Percentiles rank a stretch among this genome's conserved stretches.
Conservation (phyloP, 108 stramenopile genomes). For the Pseudonitzschia multiseries region DNA sequence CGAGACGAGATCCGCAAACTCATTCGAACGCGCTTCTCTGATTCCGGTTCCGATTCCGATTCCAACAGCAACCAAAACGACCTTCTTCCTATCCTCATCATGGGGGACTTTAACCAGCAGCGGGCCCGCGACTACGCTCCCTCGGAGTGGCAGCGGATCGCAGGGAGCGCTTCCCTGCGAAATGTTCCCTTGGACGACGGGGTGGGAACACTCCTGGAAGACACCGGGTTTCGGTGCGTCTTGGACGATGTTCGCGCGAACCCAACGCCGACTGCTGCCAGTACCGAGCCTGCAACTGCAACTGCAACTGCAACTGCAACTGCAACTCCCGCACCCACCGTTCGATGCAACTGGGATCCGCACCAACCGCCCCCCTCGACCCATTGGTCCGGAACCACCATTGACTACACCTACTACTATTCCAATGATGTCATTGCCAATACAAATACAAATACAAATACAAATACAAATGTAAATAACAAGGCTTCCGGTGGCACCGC, state of each 20-base stretch:
- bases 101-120: conserved; percentile 30
- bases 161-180: not conserved
- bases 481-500: not conserved
- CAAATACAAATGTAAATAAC: not conserved
- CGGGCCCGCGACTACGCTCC: conserved; percentile 7
- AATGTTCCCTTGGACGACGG: conserved; percentile 16
- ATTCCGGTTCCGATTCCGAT: not conserved
- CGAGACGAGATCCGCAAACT: conserved; percentile 3
- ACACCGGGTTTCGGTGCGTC: conserved; percentile 7
- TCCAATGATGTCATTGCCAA: not conserved
- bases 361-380: conserved; percentile 21
- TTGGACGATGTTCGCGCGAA: conserved; percentile 4
- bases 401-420: conserved; percentile 21
- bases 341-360: conserved; percentile 17
- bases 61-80: not conserved
- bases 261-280: too few relatives aligned
- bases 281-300: not conserved
- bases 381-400: conserved; percentile 28
- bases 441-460: not conserved
- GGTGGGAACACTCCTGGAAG: conserved; percentile 1
- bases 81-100: not conserved
- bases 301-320: not conserved
- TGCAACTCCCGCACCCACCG: not conserved
- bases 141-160: conserved; percentile 10
- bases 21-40: not conserved